A percentile compares a stretch with the other conserved stretches of the same genome.
These are phyloP conservation scores for Buxus sempervirens DNA, from an alignment of 164 flowering plant species.

Conservation along the genomic window DNA sequence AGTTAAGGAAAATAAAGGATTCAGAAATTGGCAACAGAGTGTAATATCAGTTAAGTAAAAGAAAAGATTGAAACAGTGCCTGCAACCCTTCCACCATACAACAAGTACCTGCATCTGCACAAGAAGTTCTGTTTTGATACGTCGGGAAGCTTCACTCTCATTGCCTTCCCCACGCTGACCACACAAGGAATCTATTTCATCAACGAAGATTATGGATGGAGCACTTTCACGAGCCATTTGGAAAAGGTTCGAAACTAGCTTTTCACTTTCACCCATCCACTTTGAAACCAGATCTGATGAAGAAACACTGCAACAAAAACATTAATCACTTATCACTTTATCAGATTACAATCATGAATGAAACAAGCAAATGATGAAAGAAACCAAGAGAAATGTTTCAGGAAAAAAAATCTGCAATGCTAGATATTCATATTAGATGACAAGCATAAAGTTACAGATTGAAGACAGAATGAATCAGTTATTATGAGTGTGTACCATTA, in stretches of 20 bases:
- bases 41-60: not conserved
- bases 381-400: not conserved
- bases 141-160: conserved; percentile 98
- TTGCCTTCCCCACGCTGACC: conserved; percentile 97
- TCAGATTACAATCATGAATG: not conserved
- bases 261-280: conserved; percentile 99
- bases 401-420: not conserved
- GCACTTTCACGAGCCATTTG: conserved; percentile 98
- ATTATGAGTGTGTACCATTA: not conserved
- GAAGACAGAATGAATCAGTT: not conserved
- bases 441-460: not conserved
- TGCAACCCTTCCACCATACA: not conserved
- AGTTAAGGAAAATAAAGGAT: too few species aligned
- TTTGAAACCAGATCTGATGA: conserved; percentile 97
- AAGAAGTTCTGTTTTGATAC: conserved; percentile 96
- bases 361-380: not conserved
- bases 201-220: conserved; percentile 91
- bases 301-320: conserved; percentile 63
- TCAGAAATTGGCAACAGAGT: not conserved
- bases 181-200: conserved; percentile 97
- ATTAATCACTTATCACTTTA: conserved; percentile 9
- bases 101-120: conserved; percentile 97
- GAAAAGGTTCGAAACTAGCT: conserved; percentile 91
- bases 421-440: not conserved
- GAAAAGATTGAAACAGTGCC: not conserved